Base-by-base conservation (phyloP, 768 basidiomycete species). In the Lactarius psammicola region DNA sequence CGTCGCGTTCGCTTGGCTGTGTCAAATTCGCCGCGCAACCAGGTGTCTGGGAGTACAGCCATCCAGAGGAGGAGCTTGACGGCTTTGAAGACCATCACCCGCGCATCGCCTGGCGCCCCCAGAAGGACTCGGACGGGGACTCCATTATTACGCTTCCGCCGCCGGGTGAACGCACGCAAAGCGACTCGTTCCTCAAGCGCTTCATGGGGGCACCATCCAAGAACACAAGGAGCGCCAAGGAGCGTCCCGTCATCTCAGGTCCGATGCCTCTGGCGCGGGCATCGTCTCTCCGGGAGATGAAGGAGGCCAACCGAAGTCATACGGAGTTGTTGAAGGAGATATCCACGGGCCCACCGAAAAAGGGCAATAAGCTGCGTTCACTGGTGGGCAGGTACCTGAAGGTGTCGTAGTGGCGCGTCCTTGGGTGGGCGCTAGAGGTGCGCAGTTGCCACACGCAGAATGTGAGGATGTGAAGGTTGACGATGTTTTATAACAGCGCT, bases 201-300 rank as follows among this genome's bases (percentile, higher is more conserved):
- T 63, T 71, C n/a, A 64, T 70, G 42, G 70, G 68, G 30, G 38
- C 62, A 42, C 68, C 60, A 38, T 61, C 59, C 59, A 74, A 68
- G 54, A 55, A 46, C 30, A 17, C 64, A 54, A 58, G 62, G 40
- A 46, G 49, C 33, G 31, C 59, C 67, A 54, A 68, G 15, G 72
- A 69, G 30, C 72, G 73, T 38, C 76, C 73, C 26, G 49, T 65
- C 33, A 77, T 77, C 61, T 77, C 76, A 13, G 74, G 74, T 31
- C 76, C 76, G 38, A 72, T 74, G 64, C 75, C 76, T 23, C 68
- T 77, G 11, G 67, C 64, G 49, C 61, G 64, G n/a, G 59, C 69
- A 23, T 59, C 67, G 26, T 70, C 69, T 38, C 9, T 70, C 11
- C 59, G 67, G 6, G 64, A 68, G 23, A 34, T 68, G 66, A 68